These are phyloP conservation scores for Chaetoscypha palmicola DNA, from an alignment of 2,329 filamentous ascomycete species.

Conservation along the genomic window DNA sequence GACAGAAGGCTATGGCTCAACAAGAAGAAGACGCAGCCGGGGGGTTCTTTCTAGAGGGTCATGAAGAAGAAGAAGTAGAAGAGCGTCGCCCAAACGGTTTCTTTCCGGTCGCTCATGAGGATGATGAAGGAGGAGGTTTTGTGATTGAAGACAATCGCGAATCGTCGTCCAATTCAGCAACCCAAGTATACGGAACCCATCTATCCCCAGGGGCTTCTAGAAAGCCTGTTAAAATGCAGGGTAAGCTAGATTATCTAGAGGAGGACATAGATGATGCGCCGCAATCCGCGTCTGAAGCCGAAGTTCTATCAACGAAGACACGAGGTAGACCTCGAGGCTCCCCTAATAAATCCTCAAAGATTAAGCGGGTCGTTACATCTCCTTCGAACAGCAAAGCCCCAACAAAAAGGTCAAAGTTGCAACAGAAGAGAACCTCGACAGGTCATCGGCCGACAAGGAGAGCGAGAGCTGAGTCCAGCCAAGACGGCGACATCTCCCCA, in stretches of 20 bases:
- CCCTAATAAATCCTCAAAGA: background rate
- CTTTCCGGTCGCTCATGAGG: conserved; percentile 27
- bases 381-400: background rate
- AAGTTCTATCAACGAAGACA: background rate
- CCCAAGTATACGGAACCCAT: conserved; percentile 20
- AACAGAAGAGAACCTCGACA: background rate
- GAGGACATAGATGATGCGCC: background rate
- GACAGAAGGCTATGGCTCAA: conserved; percentile 26
- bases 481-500: conserved; percentile 14
- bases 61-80: conserved; percentile 39
- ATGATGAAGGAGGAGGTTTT: conserved; percentile 25
- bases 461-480: conserved; percentile 12
- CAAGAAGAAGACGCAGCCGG: conserved; percentile 49
- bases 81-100: conserved; percentile 18
- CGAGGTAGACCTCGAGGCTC: background rate
- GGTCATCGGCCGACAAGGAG: conserved; percentile 11
- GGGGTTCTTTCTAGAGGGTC: conserved; percentile 54
- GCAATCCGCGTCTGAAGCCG: background rate
- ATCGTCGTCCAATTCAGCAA: conserved; percentile 5
- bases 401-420: background rate
- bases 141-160: conserved; percentile 24
- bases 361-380: background rate
- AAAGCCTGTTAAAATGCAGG: background rate
- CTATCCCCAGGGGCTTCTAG: conserved; percentile 12
- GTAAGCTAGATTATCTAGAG: background rate